A percentile compares a stretch with the other conserved stretches of the same genome.
Conservation (phyloP, 192 early-diverging fungal genomes). For the Coemansia sp. region DNA sequence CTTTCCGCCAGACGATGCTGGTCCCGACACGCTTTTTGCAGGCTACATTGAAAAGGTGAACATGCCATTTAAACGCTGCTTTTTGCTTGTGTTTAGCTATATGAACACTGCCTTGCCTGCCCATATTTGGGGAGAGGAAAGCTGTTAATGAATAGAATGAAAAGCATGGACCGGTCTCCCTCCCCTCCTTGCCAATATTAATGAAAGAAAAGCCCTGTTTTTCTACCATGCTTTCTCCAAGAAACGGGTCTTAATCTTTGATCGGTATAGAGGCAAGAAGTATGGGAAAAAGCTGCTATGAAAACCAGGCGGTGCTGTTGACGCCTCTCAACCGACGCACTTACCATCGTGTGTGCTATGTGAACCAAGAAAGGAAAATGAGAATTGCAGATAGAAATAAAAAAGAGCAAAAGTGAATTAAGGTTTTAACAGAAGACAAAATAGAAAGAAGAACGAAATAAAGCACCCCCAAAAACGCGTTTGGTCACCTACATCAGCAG, state of each 20-base stretch:
- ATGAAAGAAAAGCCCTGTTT: too few relatives aligned
- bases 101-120: background rate
- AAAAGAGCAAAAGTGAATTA: background rate
- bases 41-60: constrained; percentile 26
- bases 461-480: too few relatives aligned
- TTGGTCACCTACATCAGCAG: too few relatives aligned
- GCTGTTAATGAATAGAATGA: too few relatives aligned
- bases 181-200: too few relatives aligned
- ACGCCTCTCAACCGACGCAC: background rate
- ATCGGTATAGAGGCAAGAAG: too few relatives aligned
- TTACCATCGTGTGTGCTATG: constrained; percentile 16
- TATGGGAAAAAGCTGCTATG: too few relatives aligned
- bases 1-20: constrained; percentile 47
- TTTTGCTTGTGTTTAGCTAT: background rate
- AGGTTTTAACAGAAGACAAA: background rate
- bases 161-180: too few relatives aligned
- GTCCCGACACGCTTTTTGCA: constrained; percentile 49
- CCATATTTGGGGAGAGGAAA: too few relatives aligned
- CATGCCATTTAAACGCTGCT: background rate
- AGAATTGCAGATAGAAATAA: constrained; percentile 5
- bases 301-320: too few relatives aligned
- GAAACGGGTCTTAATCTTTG: too few relatives aligned
- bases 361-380: background rate
- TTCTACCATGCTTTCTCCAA: too few relatives aligned
- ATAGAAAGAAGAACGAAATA: background rate